phyloP scores from a whole-genome alignment of 305 asterid genomes.

The Fraxinus floribunda region DNA sequence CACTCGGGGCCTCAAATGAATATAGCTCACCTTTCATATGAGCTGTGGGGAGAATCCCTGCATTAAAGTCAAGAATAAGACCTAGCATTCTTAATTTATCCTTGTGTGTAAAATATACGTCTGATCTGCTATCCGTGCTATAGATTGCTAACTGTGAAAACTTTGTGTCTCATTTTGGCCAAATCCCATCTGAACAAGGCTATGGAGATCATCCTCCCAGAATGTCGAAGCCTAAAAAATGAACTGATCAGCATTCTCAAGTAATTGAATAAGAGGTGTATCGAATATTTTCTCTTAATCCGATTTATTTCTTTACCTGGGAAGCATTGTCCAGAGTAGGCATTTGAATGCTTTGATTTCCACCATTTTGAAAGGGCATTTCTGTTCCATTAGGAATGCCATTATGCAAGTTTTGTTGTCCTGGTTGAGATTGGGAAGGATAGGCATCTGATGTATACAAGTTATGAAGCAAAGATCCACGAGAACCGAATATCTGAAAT shows the following conservation, averaged over 20 bases:
- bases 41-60: conserved; percentile 47
- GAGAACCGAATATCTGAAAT: conserved; percentile 53
- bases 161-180: conserved; percentile 55
- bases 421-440: conserved; percentile 41
- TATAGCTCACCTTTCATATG: conserved; percentile 57
- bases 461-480: conserved; percentile 45
- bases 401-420: conserved; percentile 22
- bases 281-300: background rate
- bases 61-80: conserved; percentile 23
- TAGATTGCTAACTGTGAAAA: conserved; percentile 50
- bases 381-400: conserved; percentile 34
- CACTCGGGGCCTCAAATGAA: conserved; percentile 73
- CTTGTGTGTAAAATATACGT: background rate
- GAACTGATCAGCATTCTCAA: background rate
- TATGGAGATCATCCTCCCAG: conserved; percentile 85
- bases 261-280: background rate
- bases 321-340: conserved; percentile 51
- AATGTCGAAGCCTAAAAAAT: conserved; percentile 47
- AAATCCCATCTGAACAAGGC: conserved; percentile 84
- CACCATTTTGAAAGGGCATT: conserved; percentile 22
- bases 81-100: background rate
- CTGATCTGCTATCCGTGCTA: background rate
- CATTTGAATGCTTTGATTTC: conserved; percentile 42
- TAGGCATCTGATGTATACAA: conserved; percentile 41
- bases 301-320: conserved; percentile 41